Percentiles rank a stretch among this genome's conserved stretches.
Evolutionary conservation across 2,329 filamentous ascomycete genomes (phyloP).

Genomic region (Pyricularia pennisetigena): DNA sequence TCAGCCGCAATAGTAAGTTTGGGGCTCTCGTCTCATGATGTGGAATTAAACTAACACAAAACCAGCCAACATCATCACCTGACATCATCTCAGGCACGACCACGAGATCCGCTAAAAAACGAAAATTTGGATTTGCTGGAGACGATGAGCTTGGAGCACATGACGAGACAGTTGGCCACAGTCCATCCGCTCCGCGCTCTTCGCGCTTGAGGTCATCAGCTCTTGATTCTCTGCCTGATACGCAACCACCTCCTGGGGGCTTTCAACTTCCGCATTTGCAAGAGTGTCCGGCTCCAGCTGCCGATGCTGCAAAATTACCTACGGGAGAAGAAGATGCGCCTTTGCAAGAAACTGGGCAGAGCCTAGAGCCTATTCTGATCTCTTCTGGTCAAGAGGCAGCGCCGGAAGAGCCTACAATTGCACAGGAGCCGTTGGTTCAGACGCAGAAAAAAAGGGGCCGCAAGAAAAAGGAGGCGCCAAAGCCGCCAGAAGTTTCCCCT

Average conservation of each 20-base stretch:
- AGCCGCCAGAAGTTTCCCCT: not conserved
- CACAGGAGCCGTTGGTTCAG: constrained; percentile 6
- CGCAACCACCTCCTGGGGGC: not conserved
- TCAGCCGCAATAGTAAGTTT: constrained; percentile 1
- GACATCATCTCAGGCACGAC: constrained; percentile 12
- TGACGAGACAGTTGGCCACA: constrained; percentile 6
- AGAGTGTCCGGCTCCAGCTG: not conserved
- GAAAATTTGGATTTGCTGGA: not conserved
- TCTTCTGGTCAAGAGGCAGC: constrained; percentile 4
- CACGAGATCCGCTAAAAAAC: not conserved
- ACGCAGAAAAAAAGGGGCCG: constrained; percentile 18
- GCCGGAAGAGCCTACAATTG: not conserved
- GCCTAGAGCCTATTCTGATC: constrained; percentile 2
- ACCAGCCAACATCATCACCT: constrained; percentile 15
- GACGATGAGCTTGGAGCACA: constrained; percentile 8
- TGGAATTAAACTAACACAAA: not conserved
- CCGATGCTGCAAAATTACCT: not conserved
- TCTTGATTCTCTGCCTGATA: constrained; percentile 1
- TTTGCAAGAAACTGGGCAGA: not conserved
- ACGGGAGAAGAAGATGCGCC: too few species aligned
- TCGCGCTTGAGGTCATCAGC: constrained; percentile 8
- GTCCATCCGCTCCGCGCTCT: constrained; percentile 8
- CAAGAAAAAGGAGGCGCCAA: constrained; percentile 14
- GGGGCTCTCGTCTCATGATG: not conserved
- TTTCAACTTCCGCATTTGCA: not conserved